Evolutionary conservation across 2,329 filamentous ascomycete species (phyloP).

Genomic region (Fusarium chuoi): DNA sequence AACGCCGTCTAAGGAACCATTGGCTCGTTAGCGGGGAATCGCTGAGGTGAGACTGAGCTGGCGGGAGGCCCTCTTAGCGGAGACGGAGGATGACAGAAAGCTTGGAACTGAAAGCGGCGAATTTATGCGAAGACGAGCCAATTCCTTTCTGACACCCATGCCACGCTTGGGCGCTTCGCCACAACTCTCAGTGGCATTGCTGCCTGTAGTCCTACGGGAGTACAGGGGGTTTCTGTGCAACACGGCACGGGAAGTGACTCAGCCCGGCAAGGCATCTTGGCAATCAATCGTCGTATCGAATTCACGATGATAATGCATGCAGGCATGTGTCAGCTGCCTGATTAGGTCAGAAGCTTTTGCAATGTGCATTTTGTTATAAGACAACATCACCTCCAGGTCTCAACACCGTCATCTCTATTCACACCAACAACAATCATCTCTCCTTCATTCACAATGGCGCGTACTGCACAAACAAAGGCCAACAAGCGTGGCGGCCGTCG

Average conservation of each 20-base stretch:
- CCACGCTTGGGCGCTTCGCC: slow-evolving; percentile 8
- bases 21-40: background rate
- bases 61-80: background rate
- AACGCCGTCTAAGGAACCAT: background rate
- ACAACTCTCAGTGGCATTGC: slow-evolving; percentile 2
- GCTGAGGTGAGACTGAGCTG: slow-evolving; percentile 33
- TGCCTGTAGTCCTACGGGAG: slow-evolving; percentile 9
- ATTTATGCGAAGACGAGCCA: fast-evolving
- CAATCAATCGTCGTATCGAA: background rate
- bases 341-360: too few relatives aligned
- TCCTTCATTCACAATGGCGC: slow-evolving; percentile 25
- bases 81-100: background rate
- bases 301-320: background rate
- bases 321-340: background rate
- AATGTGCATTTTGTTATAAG: background rate
- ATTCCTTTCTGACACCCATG: background rate
- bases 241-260: slow-evolving; percentile 18
- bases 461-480: slow-evolving; percentile 12
- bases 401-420: background rate
- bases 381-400: background rate
- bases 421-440: background rate
- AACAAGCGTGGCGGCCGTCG: slow-evolving; percentile 21
- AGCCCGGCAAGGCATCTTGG: slow-evolving; percentile 1
- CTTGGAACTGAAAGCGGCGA: background rate
- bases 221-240: background rate